phyloP scores from a whole-genome alignment of 768 basidiomycete species.

The Panellus pusillus region DNA sequence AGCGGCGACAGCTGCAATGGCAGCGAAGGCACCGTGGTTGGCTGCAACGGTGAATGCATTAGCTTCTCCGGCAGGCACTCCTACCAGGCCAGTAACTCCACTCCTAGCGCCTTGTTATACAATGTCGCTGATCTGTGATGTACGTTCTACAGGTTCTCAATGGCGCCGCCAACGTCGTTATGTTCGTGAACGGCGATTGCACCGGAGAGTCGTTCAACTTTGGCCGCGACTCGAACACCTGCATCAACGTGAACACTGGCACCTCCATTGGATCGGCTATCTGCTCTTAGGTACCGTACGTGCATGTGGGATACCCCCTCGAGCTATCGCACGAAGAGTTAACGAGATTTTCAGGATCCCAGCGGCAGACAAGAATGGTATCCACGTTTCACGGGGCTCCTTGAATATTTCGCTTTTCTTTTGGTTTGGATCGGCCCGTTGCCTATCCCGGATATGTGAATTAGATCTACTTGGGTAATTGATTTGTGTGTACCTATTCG shows the following conservation, averaged over 20 bases:
- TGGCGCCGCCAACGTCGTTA: not conserved
- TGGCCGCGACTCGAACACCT: not conserved
- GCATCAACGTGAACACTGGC: constrained; percentile 4
- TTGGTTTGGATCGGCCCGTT: too few species aligned
- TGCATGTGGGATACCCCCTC: not conserved
- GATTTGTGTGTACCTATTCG: too few species aligned
- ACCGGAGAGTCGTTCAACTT: not conserved
- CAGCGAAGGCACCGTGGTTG: not conserved
- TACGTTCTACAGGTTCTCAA: too few species aligned
- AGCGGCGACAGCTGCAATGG: not conserved
- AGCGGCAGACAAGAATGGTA: too few species aligned
- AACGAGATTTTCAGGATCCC: too few species aligned
- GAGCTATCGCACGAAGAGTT: too few species aligned
- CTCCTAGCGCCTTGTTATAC: not conserved
- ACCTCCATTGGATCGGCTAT: not conserved
- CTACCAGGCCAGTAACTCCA: not conserved
- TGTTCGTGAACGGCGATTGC: not conserved
- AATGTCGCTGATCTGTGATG: not conserved
- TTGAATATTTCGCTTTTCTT: too few species aligned
- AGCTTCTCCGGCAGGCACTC: not conserved
- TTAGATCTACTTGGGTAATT: too few species aligned
- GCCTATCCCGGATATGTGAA: too few species aligned
- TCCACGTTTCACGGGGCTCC: too few species aligned
- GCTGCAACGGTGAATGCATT: not conserved
- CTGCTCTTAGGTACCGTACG: not conserved